Conservation (phyloP, 805 yeast species). For the Zygoascus flipseniorum region DNA sequence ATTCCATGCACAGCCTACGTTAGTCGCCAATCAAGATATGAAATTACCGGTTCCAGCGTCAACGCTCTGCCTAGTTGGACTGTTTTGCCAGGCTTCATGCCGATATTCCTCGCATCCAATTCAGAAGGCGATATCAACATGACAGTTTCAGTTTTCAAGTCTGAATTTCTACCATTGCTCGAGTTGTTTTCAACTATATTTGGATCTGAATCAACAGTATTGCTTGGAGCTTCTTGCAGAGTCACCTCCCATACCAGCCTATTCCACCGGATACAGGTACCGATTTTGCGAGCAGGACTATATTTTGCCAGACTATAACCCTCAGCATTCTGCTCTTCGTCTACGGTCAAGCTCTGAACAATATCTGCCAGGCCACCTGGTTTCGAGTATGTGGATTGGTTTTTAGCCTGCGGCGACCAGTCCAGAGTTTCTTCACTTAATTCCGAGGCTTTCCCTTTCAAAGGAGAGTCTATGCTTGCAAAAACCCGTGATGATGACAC, state of each 20-base stretch:
- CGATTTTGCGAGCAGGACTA: neutral
- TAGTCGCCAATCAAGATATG: neutral
- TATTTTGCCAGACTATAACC: neutral
- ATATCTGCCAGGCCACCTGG: conserved; percentile 8
- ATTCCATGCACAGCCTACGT: neutral
- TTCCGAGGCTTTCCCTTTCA: neutral
- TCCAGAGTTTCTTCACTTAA: neutral
- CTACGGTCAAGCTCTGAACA: conserved; percentile 7
- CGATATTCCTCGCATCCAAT: neutral
- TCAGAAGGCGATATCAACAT: neutral
- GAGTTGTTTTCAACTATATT: neutral
- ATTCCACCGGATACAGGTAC: conserved; percentile 1
- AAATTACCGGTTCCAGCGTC: neutral
- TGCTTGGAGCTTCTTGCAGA: neutral
- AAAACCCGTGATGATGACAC: neutral
- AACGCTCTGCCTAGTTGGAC: neutral
- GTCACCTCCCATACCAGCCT: neutral
- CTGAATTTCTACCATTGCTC: neutral
- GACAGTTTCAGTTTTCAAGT: neutral
- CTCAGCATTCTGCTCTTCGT: conserved; percentile 2
- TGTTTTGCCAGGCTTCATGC: neutral
- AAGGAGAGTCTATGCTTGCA: neutral
- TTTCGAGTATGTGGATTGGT: conserved; percentile 1
- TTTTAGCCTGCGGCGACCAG: conserved; percentile 16
- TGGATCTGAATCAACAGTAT: neutral